Evolutionary conservation across 192 early-diverging fungal genomes (phyloP), one percentile per base, ranked within the genome.

Genomic region (Helicostylum pulchrum): DNA sequence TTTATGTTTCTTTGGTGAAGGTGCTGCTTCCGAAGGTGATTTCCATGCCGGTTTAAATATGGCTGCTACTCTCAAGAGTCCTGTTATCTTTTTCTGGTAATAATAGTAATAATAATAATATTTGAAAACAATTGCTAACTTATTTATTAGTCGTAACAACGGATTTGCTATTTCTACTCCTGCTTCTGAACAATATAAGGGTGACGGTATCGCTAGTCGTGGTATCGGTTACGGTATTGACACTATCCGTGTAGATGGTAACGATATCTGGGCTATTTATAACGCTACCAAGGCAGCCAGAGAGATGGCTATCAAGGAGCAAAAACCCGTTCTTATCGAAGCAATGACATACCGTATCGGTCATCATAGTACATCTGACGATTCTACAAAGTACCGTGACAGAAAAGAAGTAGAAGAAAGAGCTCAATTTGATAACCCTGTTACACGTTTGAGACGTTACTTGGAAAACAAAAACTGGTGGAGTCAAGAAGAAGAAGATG

Each of bases 151-250:
- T 80, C 91, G 97, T 43, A 99, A 99, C 82, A 99, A 99, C 75
- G 97, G 97, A 17, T 99, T 91, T 74, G 95, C 97, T 20, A 99
- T 99, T 52, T 98, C 95, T 0, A 99, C 97, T 0, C 97, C 95
- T 31, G 82, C 90, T 19, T 78, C 82, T 32, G 97, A 99, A 64
- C 97, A 99, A 78, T 99, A 97, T 77, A 87, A 91, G 65, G 97
- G 97, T 39, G 97, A 99, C 69, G 97, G 97, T 49, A 96, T 99
- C 69, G 95, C 95, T 30, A 85, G 82, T 42, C 87, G 95, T 45
- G 97, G 95, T 42, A 88, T 94, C 53, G 97, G 97, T 5, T 99
- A 99, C 70, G 97, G 97, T 19, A 97, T 99, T 65, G 90, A 93
- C 77, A 95, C 94, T 5, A 92, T 98, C 65, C 89, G 97, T 21